Conservation (phyloP, 208 protist species). For the Leishmania tropica region DNA sequence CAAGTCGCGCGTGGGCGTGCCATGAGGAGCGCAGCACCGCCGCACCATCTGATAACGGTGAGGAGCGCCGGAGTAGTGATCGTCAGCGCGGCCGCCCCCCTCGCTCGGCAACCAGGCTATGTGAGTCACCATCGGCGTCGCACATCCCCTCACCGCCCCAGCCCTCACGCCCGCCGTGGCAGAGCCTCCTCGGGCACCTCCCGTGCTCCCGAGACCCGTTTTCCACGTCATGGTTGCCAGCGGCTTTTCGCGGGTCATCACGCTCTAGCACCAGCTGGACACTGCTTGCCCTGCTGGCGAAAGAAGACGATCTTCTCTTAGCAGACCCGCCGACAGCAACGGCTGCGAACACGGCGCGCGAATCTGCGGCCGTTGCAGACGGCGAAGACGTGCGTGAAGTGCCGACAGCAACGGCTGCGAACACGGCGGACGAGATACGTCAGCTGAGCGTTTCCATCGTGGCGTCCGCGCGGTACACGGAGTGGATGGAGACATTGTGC, state of each 20-base stretch:
- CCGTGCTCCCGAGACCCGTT: constrained; percentile 19
- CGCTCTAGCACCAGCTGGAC: not conserved
- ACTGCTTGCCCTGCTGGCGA: constrained; percentile 15
- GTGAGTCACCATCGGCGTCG: not conserved
- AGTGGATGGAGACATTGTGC: constrained; percentile 16
- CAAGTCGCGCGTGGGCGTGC: constrained; percentile 14
- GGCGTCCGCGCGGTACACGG: constrained; percentile 17
- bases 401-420: not conserved
- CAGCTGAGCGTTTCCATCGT: constrained; percentile 14
- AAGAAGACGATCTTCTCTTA: constrained; percentile 17
- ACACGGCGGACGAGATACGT: not conserved
- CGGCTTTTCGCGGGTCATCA: not conserved
- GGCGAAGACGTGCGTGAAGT: no score
- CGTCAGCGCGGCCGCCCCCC: not conserved
- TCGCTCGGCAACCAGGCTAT: not conserved
- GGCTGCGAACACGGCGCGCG: not conserved
- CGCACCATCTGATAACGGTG: not conserved
- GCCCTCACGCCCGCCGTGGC: not conserved
- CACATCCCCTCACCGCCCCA: not conserved
- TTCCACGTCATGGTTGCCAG: constrained; percentile 17
- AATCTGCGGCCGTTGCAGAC: no score
- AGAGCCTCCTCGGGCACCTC: constrained; percentile 24
- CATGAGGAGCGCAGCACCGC: not conserved
- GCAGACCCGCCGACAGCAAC: not conserved
- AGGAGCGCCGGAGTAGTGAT: not conserved